Conservation (phyloP, 2,329 filamentous ascomycete genomes). For the Fusarium clavum region DNA sequence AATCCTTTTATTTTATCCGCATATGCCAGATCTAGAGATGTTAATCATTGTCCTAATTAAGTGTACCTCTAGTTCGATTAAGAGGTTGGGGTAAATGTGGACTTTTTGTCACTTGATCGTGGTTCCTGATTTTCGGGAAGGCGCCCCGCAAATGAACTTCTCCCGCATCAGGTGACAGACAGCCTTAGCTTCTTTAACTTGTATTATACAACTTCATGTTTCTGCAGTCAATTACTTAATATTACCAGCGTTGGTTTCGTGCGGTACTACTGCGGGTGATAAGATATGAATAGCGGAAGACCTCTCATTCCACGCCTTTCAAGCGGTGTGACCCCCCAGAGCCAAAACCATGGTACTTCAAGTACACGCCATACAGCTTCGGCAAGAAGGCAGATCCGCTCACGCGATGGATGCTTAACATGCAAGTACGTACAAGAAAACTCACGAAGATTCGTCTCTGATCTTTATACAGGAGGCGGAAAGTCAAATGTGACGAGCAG, state of each 20-base stretch:
- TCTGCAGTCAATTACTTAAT: not conserved
- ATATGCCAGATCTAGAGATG: not conserved
- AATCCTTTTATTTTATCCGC: too few relatives aligned
- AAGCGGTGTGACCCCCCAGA: slow-evolving; percentile 22
- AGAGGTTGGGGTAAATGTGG: not conserved
- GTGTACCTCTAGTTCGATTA: not conserved
- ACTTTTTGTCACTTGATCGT: not conserved
- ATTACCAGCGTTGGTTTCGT: not conserved
- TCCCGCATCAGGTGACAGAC: slow-evolving; percentile 33
- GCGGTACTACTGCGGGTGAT: not conserved
- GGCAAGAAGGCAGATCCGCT: slow-evolving; percentile 43
- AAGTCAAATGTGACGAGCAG: slow-evolving; percentile 64
- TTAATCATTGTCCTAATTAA: not conserved
- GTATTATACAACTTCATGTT: slow-evolving; percentile 11
- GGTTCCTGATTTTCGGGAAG: slow-evolving; percentile 16
- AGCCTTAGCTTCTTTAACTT: slow-evolving; percentile 1
- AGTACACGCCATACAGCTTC: slow-evolving; percentile 28
- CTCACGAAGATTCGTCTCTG: not conserved
- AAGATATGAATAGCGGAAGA: slow-evolving; percentile 31
- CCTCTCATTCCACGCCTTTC: slow-evolving; percentile 37
- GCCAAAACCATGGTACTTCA: slow-evolving; percentile 2
- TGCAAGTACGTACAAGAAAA: slow-evolving; percentile 53
- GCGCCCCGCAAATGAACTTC: slow-evolving; percentile 32
- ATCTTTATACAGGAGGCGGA: slow-evolving; percentile 53
- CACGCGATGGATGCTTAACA: slow-evolving; percentile 55